Evolutionary conservation across 2,329 filamentous ascomycete genomes (phyloP).

Genomic region (Exophiala aquamarina): DNA sequence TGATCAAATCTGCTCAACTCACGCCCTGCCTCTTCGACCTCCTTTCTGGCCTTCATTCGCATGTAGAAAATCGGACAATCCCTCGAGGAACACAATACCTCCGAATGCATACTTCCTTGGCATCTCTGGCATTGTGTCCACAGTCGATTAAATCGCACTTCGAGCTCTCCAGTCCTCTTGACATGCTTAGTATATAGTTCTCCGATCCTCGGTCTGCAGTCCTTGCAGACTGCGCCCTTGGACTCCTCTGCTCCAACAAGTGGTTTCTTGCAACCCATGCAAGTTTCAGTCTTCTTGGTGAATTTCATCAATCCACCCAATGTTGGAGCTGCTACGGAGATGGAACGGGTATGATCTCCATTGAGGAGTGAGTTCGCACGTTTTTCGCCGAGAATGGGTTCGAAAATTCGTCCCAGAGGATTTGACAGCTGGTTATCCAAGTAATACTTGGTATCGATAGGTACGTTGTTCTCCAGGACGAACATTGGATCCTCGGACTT

Average conservation of each 20-base stretch:
- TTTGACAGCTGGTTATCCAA: slow-evolving; percentile 98
- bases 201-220: slow-evolving; percentile 80
- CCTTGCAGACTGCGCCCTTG: slow-evolving; percentile 80
- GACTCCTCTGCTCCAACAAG: slow-evolving; percentile 76
- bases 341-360: slow-evolving; percentile 91
- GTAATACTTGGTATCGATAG: slow-evolving; percentile 98
- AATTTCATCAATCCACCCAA: slow-evolving; percentile 98
- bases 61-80: slow-evolving; percentile 99
- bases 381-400: slow-evolving; percentile 92
- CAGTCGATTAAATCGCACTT: slow-evolving; percentile 85
- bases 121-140: slow-evolving; percentile 99
- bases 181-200: slow-evolving; percentile 94
- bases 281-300: slow-evolving; percentile 94
- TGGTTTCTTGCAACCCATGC: slow-evolving; percentile 99
- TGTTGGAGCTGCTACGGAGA: slow-evolving; percentile 86
- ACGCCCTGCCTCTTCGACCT: slow-evolving; percentile 90
- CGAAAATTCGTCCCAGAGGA: slow-evolving; percentile 91
- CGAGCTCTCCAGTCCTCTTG: slow-evolving; percentile 83
- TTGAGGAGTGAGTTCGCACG: slow-evolving; percentile 83
- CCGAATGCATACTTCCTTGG: slow-evolving; percentile 96
- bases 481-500: slow-evolving; percentile 96
- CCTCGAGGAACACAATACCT: slow-evolving; percentile 94
- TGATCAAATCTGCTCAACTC: slow-evolving; percentile 87
- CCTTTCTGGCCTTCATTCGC: slow-evolving; percentile 99
- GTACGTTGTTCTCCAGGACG: slow-evolving; percentile 95